phyloP scores from a whole-genome alignment of 805 yeast species.

The Candida yuanshanica region DNA sequence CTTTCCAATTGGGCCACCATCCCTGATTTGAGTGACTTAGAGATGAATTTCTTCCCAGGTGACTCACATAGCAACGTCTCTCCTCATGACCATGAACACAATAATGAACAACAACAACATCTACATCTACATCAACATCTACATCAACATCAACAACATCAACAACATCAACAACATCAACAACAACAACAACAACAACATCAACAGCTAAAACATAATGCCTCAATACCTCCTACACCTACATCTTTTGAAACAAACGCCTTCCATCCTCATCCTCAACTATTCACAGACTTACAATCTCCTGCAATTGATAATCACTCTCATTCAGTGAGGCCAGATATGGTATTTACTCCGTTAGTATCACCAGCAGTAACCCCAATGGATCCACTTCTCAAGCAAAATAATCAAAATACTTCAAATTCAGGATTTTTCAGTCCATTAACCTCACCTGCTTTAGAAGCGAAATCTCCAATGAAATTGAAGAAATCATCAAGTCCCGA shows the following conservation, averaged over 20 bases:
- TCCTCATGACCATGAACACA: background rate
- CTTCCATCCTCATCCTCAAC: constrained; percentile 8
- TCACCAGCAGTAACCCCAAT: constrained; percentile 72
- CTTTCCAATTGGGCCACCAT: constrained; percentile 8
- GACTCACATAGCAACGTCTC: background rate
- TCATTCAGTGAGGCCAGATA: constrained; percentile 43
- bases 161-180: background rate
- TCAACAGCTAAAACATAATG: background rate
- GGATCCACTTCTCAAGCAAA: constrained; percentile 26
- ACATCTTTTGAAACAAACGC: constrained; percentile 14
- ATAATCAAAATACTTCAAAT: constrained; percentile 8
- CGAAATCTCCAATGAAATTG: constrained; percentile 25
- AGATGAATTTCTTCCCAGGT: constrained; percentile 10
- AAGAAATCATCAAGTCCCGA: constrained; percentile 20
- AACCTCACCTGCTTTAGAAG: constrained; percentile 65
- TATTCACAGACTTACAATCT: constrained; percentile 10
- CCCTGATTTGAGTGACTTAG: constrained; percentile 12
- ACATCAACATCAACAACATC: background rate
- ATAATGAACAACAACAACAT: background rate
- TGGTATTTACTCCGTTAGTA: constrained; percentile 67
- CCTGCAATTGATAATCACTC: constrained; percentile 11
- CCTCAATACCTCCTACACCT: constrained; percentile 20
- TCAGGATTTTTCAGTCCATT: constrained; percentile 38
- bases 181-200: background rate
- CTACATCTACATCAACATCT: no score